A percentile compares a stretch with the other conserved stretches of the same genome.
Conservation (phyloP, 495 filamentous ascomycete genomes). For the Aspergillus steynii region DNA sequence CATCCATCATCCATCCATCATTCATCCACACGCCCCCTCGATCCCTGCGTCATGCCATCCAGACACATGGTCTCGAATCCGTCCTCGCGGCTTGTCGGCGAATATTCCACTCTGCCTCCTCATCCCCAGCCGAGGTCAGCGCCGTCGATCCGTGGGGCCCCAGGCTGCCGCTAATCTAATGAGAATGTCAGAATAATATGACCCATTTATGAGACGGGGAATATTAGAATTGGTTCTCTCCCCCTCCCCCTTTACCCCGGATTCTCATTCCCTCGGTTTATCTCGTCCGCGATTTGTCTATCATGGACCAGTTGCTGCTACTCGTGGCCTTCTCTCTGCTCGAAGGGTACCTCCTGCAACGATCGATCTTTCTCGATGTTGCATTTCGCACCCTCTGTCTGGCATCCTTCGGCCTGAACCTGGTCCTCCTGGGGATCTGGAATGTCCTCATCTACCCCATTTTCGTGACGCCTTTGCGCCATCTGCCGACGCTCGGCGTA, state of each 20-base stretch:
- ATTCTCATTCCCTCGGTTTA: background rate
- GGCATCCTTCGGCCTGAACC: slow-evolving; percentile 25
- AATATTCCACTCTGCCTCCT: background rate
- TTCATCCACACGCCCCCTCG: no score
- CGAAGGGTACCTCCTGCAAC: slow-evolving; percentile 35
- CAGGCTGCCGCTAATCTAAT: background rate
- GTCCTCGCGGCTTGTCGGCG: background rate
- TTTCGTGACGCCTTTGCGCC: slow-evolving; percentile 67
- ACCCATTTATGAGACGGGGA: background rate
- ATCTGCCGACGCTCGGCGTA: slow-evolving; percentile 61
- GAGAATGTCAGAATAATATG: background rate
- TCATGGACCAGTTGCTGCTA: slow-evolving; percentile 19
- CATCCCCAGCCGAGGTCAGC: slow-evolving; percentile 9
- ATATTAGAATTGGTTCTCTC: background rate
- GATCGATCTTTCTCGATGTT: slow-evolving; percentile 26
- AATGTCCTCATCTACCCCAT: slow-evolving; percentile 65
- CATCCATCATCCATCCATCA: no score
- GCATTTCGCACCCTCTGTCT: slow-evolving; percentile 26
- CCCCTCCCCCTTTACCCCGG: background rate
- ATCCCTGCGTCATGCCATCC: background rate
- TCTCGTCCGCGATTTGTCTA: background rate
- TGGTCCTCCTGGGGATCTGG: slow-evolving; percentile 42
- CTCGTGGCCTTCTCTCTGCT: slow-evolving; percentile 27
- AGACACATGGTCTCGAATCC: background rate
- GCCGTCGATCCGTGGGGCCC: slow-evolving; percentile 3